These are phyloP conservation scores for Sporothrix globosa DNA, from an alignment of 2,329 filamentous ascomycete species.

Conservation along the genomic window DNA sequence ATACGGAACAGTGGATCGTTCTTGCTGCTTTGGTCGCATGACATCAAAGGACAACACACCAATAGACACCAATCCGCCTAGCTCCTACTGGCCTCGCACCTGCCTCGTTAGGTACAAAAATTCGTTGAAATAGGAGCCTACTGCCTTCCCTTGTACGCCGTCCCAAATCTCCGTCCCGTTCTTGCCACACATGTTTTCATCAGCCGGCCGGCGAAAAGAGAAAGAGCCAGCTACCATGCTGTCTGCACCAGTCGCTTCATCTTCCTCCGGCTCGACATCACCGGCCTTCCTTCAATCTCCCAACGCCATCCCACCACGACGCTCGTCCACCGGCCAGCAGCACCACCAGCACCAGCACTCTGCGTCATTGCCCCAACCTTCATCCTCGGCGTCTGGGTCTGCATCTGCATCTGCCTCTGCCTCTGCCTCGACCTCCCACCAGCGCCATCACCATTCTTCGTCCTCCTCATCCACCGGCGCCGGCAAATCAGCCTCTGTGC, in stretches of 20 bases:
- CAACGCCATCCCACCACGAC: slow-evolving; percentile 71
- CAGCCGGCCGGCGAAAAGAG: slow-evolving; percentile 32
- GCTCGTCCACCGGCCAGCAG: slow-evolving; percentile 64
- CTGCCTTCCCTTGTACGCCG: background rate
- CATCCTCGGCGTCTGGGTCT: background rate
- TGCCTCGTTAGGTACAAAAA: slow-evolving; percentile 24
- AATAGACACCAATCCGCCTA: slow-evolving; percentile 11
- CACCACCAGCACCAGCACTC: slow-evolving; percentile 36
- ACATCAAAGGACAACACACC: slow-evolving; percentile 25
- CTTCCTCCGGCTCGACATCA: slow-evolving; percentile 24
- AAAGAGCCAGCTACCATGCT: slow-evolving; percentile 37
- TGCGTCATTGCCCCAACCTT: slow-evolving; percentile 24
- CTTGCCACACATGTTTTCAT: slow-evolving; percentile 33
- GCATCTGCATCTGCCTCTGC: background rate
- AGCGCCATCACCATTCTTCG: slow-evolving; percentile 22
- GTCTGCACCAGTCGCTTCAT: slow-evolving; percentile 32
- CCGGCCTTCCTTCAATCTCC: slow-evolving; percentile 55
- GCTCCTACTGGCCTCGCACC: slow-evolving; percentile 21
- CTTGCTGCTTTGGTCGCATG: slow-evolving; percentile 31
- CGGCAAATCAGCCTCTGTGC: slow-evolving; percentile 29
- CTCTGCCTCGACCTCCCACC: slow-evolving; percentile 12
- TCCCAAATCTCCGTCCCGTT: background rate
- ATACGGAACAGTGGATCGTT: slow-evolving; percentile 29
- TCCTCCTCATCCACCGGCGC: slow-evolving; percentile 3
- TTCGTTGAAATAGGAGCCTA: slow-evolving; percentile 25